Conservation (phyloP, 495 filamentous ascomycete genomes). For the Usnea hakonensis region DNA sequence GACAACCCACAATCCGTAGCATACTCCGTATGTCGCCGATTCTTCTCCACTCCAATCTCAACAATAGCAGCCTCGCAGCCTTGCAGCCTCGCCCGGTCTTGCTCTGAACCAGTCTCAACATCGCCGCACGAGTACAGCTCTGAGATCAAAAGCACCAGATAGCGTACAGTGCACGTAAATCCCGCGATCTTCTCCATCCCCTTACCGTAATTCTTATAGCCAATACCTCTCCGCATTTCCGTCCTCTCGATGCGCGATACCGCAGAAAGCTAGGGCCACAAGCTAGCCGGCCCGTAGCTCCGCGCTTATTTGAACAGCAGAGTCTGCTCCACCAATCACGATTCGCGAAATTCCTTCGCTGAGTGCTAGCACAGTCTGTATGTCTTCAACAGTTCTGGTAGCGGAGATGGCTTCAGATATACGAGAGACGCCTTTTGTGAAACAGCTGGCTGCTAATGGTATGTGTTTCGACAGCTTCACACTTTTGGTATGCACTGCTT, state of each 20-base stretch:
- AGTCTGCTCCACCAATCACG: constrained; percentile 4
- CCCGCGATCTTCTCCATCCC: no score
- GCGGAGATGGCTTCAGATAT: constrained; percentile 40
- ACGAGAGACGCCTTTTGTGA: constrained; percentile 61
- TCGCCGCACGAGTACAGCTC: no score
- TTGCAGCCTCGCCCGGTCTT: no score
- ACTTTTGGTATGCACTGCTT: not conserved
- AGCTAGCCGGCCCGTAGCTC: not conserved
- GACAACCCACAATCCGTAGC: no score
- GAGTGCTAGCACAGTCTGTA: not conserved
- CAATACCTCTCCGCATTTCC: not conserved
- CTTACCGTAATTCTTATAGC: not conserved
- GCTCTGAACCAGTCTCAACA: no score
- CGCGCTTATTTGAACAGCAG: constrained; percentile 3
- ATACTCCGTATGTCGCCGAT: no score
- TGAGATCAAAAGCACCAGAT: no score
- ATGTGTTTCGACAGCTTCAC: constrained; percentile 22
- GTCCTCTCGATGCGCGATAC: not conserved
- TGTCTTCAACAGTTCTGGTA: not conserved
- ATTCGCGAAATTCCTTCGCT: not conserved
- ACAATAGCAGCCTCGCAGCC: no score
- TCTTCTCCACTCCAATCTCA: no score
- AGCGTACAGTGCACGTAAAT: no score
- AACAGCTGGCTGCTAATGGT: constrained; percentile 72
- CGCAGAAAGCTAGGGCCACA: not conserved